A percentile compares a stretch with the other conserved stretches of the same genome.
Evolutionary conservation across 2,329 filamentous ascomycete genomes (phyloP).

Genomic region (Nigrospora osmanthi): DNA sequence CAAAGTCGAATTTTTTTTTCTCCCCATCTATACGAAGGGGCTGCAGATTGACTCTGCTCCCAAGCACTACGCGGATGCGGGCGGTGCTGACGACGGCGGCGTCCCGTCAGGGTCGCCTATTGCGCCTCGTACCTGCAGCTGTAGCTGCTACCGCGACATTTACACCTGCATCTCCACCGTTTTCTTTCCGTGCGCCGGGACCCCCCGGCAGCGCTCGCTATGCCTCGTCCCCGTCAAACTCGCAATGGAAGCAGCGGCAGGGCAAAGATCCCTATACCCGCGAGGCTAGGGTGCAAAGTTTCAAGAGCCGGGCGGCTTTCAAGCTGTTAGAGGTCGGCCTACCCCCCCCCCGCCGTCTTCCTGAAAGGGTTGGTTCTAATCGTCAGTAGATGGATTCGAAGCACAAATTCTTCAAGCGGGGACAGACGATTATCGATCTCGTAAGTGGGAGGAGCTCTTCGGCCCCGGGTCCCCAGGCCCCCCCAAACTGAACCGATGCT

Average conservation of each 20-base stretch:
- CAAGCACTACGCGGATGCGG: conserved; percentile 10
- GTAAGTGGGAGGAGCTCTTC: conserved; percentile 36
- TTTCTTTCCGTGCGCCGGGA: not conserved
- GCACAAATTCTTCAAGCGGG: conserved; percentile 68
- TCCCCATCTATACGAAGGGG: too few relatives aligned
- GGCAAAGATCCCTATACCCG: conserved; percentile 62
- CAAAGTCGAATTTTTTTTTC: too few relatives aligned
- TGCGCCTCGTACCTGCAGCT: conserved; percentile 5
- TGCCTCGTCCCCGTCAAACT: conserved; percentile 51
- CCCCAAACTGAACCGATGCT: conserved; percentile 6
- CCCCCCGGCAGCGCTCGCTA: not conserved
- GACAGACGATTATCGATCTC: conserved; percentile 85
- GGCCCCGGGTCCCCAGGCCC: conserved; percentile 2
- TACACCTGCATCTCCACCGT: not conserved
- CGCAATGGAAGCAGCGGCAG: conserved; percentile 77
- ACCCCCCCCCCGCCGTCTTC: not conserved
- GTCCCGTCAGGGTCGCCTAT: conserved; percentile 16
- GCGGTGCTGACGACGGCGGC: conserved; percentile 11
- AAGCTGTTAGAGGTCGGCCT: conserved; percentile 72
- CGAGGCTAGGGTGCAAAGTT: conserved; percentile 67
- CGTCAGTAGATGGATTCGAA: conserved; percentile 67
- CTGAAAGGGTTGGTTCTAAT: not conserved
- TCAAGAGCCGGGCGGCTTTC: conserved; percentile 89
- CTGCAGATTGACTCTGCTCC: too few relatives aligned
- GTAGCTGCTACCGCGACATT: not conserved